Evolutionary conservation across 2,329 filamentous ascomycete genomes (phyloP).

Genomic region (Aureobasidium lini): DNA sequence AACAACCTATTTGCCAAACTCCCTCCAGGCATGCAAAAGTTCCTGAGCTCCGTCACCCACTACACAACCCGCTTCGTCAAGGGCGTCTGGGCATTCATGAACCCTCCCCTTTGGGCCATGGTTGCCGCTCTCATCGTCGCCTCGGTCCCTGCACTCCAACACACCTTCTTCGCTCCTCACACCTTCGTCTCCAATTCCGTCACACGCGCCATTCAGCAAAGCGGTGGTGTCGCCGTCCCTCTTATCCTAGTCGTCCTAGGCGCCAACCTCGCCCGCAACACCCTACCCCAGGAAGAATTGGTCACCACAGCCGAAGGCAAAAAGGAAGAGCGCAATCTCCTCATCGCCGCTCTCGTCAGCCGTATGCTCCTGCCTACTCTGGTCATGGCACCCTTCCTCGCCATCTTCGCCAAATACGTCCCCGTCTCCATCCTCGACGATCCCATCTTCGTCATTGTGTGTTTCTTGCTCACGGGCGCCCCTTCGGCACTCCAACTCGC

Average conservation of each 20-base stretch:
- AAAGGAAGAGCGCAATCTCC: slow-evolving; percentile 62
- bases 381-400: slow-evolving; percentile 86
- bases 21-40: slow-evolving; percentile 46
- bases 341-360: slow-evolving; percentile 76
- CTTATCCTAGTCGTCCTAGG: slow-evolving; percentile 92
- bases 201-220: slow-evolving; percentile 77
- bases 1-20: slow-evolving; percentile 41
- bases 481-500: slow-evolving; percentile 90
- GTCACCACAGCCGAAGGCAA: slow-evolving; percentile 62
- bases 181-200: slow-evolving; percentile 91
- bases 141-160: slow-evolving; percentile 74
- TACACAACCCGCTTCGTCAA: slow-evolving; percentile 46
- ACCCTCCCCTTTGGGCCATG: slow-evolving; percentile 97
- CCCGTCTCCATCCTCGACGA: slow-evolving; percentile 93
- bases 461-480: slow-evolving; percentile 89
- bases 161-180: slow-evolving; percentile 78
- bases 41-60: slow-evolving; percentile 36
- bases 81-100: slow-evolving; percentile 91
- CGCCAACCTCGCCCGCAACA: slow-evolving; percentile 89
- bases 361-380: slow-evolving; percentile 89
- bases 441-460: slow-evolving; percentile 96
- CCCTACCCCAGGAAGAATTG: slow-evolving; percentile 60
- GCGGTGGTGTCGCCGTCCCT: slow-evolving; percentile 84
- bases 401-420: slow-evolving; percentile 79
- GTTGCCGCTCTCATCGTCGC: slow-evolving; percentile 82